A percentile compares a stretch with the other conserved stretches of the same genome.
phyloP scores from a whole-genome alignment of 345 rosid species.

The Brassica carinata region DNA sequence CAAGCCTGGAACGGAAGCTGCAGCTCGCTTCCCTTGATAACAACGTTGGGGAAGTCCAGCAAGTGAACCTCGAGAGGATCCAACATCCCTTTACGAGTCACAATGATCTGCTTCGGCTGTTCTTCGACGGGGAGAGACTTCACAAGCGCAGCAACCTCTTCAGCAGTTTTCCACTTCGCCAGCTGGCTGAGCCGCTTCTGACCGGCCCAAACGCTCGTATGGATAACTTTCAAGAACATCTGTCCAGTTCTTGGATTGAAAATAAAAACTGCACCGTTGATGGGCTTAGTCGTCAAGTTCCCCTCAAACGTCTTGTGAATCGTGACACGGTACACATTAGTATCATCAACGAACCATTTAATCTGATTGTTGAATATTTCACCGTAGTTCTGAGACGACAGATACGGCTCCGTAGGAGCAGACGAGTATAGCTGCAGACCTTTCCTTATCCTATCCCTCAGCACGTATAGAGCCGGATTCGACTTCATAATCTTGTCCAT shows the following conservation, averaged over 20 bases:
- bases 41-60: constrained; percentile 97
- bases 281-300: constrained; percentile 96
- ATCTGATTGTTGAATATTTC: constrained; percentile 98
- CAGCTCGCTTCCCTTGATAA: constrained; percentile 97
- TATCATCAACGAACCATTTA: constrained; percentile 99
- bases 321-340: constrained; percentile 97
- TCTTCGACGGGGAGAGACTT: constrained; percentile 98
- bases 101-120: constrained; percentile 96
- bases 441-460: constrained; percentile 97
- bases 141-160: constrained; percentile 99
- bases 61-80: constrained; percentile 97
- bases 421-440: constrained; percentile 98
- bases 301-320: constrained; percentile 99
- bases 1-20: constrained; percentile 99
- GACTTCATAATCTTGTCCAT: constrained; percentile 99
- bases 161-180: constrained; percentile 98
- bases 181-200: constrained; percentile 99
- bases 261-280: constrained; percentile 94
- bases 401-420: constrained; percentile 96
- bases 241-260: constrained; percentile 99
- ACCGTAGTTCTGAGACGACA: constrained; percentile 98
- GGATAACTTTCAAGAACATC: constrained; percentile 93
- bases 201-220: constrained; percentile 99
- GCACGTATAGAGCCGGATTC: constrained; percentile 92
- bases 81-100: constrained; percentile 96